Base-by-base conservation (phyloP, 2,329 filamentous ascomycete species). In the Claviceps pazoutovae region DNA sequence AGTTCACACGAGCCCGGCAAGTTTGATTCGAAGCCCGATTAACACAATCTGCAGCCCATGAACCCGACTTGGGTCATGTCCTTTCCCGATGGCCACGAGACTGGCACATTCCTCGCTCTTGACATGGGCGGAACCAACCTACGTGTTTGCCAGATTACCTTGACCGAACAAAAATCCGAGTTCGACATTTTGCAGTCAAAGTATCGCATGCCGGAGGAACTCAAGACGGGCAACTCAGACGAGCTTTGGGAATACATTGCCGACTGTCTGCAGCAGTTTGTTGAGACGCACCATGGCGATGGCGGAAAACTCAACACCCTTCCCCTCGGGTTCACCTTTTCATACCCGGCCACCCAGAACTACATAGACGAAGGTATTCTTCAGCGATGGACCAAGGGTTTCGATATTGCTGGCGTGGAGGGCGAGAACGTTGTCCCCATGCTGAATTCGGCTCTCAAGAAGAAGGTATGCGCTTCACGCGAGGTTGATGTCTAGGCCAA, bases 121-220 rank as follows among this genome's bases (percentile, higher is more conserved):
- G 91, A 97, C 65, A 94, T 97, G 86, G 91, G 91, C 53, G 91
- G 91, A 61, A 97, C 91, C 62, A 97, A 97, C 68, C 73, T 96
- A 56, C 86, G 91, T 66, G 90, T 97, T 58, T 96, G 91, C 69
- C 86, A 95, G 69, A 91, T 97, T 63, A 88, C 83, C 54, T 72
- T 97, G 62, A 88, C 88, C 23, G 84, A 95, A 52, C 80, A 88
- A 65, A 86, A 88, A 71, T 90, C 88, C 50, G 86, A 91, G 67
- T 95, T 93, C 69, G 88, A 93, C 66, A 94, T 96, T 63, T 88
- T 90, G 57, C 91, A 97, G 72, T 93, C 88, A 62, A 95, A 96
- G 71, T 96, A 96, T 71, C 84, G 84, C 56, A 89, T 97, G 79
- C 91, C 91, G 1, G 86, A 94, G 63, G 88, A 95, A 69, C 78